A percentile compares a stretch with the other conserved stretches of the same genome.
Conservation (phyloP, 257 asterid species). For the Rubia yunnanensis region DNA sequence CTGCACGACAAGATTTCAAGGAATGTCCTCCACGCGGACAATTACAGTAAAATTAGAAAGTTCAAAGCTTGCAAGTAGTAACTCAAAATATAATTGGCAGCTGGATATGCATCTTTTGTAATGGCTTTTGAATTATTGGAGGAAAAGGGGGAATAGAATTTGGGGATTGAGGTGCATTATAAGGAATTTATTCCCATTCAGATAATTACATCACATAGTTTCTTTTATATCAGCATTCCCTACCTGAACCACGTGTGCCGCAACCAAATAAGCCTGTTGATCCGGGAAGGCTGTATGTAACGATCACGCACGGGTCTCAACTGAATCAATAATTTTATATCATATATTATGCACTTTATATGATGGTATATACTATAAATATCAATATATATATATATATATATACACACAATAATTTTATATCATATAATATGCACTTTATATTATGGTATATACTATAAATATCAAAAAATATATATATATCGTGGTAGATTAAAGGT, state of each 20-base stretch:
- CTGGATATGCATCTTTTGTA: conserved; percentile 18
- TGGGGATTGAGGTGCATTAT: conserved; percentile 35
- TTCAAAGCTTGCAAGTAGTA: background rate
- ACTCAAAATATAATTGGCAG: conserved; percentile 12
- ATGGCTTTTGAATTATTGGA: conserved; percentile 38
- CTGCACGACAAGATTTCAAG: background rate
- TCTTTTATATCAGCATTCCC: background rate
- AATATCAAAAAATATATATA: too few species aligned
- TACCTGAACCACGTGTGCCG: conserved; percentile 22
- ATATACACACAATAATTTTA: too few species aligned
- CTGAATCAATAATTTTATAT: too few species aligned
- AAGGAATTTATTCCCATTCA: conserved; percentile 35
- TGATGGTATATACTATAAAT: too few species aligned
- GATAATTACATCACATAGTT: conserved; percentile 3
- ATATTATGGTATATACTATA: too few species aligned
- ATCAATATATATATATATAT: too few species aligned
- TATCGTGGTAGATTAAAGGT: too few species aligned
- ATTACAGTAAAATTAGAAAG: background rate
- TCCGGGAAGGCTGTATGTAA: conserved; percentile 9
- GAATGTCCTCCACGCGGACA: background rate
- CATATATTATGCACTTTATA: too few species aligned
- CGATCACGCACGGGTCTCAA: background rate
- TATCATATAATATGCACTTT: too few species aligned
- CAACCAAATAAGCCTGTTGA: conserved; percentile 30
- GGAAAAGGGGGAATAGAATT: conserved; percentile 25